Evolutionary conservation across 2,329 filamentous ascomycete species (phyloP).

Genomic region (Colletotrichum chlorophyti): DNA sequence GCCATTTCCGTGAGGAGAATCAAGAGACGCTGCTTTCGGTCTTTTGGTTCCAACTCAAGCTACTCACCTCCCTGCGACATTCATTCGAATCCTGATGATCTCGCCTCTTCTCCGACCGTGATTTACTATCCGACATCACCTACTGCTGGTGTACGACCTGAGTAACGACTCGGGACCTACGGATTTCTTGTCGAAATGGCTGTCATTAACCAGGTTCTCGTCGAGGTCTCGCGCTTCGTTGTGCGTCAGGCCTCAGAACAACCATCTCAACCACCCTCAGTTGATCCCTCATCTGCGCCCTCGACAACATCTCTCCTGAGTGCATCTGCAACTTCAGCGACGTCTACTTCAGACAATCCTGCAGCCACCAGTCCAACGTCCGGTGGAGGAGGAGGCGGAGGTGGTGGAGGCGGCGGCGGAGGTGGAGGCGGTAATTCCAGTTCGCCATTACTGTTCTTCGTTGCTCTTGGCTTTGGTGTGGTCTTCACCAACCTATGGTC

Average conservation of each 20-base stretch:
- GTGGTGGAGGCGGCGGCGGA: conserved; percentile 6
- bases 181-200: conserved; percentile 38
- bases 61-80: neutral
- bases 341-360: neutral
- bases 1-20: conserved; percentile 18
- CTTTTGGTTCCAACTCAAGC: conserved; percentile 7
- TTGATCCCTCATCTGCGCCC: conserved; percentile 30
- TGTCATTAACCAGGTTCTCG: conserved; percentile 43
- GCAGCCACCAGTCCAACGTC: conserved; percentile 25
- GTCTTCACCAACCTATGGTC: conserved; percentile 99
- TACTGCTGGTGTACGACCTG: conserved; percentile 9
- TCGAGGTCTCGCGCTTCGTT: conserved; percentile 44
- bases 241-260: conserved; percentile 34
- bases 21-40: conserved; percentile 23
- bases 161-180: neutral
- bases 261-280: conserved; percentile 28
- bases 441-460: conserved; percentile 75
- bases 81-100: conserved; percentile 13
- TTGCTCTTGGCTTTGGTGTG: conserved; percentile 94
- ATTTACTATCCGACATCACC: conserved; percentile 16
- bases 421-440: conserved; percentile 38
- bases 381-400: conserved; percentile 11
- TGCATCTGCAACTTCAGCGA: conserved; percentile 1
- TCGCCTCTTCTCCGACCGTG: conserved; percentile 14
- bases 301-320: conserved; percentile 30